Base-by-base conservation (phyloP, 2,329 filamentous ascomycete genomes). In the Colletotrichum liriopes region DNA sequence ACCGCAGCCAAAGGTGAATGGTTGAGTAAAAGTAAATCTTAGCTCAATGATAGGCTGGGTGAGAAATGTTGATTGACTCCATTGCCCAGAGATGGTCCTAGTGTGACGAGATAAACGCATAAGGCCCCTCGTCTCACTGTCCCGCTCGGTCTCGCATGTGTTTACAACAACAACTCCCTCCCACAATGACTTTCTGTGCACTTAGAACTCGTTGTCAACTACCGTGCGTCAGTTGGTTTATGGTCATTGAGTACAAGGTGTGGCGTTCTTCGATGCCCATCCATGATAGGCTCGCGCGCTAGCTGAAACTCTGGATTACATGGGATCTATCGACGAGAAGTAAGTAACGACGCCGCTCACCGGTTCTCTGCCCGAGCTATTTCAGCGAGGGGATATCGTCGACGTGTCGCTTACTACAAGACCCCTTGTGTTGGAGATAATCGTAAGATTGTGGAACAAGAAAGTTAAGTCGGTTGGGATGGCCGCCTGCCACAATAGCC, bases 1-100 rank as follows among this genome's bases (percentile, higher is more conserved):
- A 35, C 39, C 32, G 16, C 68, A 23, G 32, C 68, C 63, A 23
- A 56, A n/a, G 26, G 26, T 62, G 14, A 29, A 18, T 18, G 20
- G 39, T 43, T 6, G n/a, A 14, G 23, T 2, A 23, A 8, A 23
- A 14, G 23, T 12, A 41, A 14, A 11, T 2, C 23, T 1, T 23
- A 4, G 35, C 35, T 14, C 35, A 41, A 14, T 18, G 11, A 26
- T 51, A 51, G 47, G 14, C 47, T 29, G 47, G 39, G 39, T 3
- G 47, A 51, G 47, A 29, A 29, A 29, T 51, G 23, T 0, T 29
- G 5, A 16, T 7, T 26, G 8, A 51, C 0, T 18, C 14, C 5
- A 29, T 26, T 16, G 12, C 47, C 14, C 12, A 16, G 5, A 29
- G 47, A 29, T 4, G 47, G 16, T 18, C 23, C 47, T 18, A 6